These are phyloP conservation scores for Penicillium mononematosum DNA, from an alignment of 495 filamentous ascomycete species.

Conservation along the genomic window DNA sequence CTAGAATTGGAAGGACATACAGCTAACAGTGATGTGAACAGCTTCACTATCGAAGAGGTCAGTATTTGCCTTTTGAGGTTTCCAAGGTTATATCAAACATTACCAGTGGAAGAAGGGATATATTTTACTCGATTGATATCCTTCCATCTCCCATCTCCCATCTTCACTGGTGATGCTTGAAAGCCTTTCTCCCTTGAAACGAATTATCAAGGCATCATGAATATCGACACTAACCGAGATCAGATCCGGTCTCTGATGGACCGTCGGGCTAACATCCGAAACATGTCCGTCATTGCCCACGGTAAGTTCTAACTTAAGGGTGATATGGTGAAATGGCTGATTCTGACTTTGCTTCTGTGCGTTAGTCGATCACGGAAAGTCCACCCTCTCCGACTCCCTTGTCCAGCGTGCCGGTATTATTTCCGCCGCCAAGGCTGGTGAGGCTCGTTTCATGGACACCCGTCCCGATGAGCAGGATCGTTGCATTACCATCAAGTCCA, in stretches of 20 bases:
- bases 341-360: constrained; percentile 14
- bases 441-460: constrained; percentile 94
- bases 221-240: constrained; percentile 10
- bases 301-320: constrained; percentile 48
- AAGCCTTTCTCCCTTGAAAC: not conserved
- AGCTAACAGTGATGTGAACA: constrained; percentile 45
- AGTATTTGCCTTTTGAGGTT: constrained; percentile 20
- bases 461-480: constrained; percentile 97
- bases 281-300: constrained; percentile 99
- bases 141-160: not conserved
- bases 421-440: constrained; percentile 94
- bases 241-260: constrained; percentile 95
- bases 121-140: not conserved
- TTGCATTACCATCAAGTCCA: constrained; percentile 99
- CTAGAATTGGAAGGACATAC: not conserved
- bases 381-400: constrained; percentile 97
- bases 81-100: not conserved
- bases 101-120: not conserved
- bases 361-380: constrained; percentile 97
- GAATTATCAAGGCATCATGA: constrained; percentile 3
- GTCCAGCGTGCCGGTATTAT: constrained; percentile 99
- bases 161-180: constrained; percentile 2
- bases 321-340: not conserved
- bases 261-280: constrained; percentile 95
- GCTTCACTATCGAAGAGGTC: constrained; percentile 98